Percentiles rank a stretch among this genome's conserved stretches.
These are phyloP conservation scores for Malus hybrid DNA, from an alignment of 331 rosid species.

Conservation along the genomic window DNA sequence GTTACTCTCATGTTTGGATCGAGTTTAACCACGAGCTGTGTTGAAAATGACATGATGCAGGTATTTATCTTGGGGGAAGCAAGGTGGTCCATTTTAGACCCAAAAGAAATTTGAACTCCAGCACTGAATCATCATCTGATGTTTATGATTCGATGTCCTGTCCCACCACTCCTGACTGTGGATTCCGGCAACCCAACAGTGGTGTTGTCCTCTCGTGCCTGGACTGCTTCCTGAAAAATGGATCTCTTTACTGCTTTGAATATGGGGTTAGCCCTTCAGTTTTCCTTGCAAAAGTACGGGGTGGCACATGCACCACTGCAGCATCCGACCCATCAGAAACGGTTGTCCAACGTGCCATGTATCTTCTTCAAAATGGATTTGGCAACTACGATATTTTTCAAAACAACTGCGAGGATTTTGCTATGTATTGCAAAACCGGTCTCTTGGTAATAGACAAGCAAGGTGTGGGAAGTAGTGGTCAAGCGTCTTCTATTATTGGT, in stretches of 20 bases:
- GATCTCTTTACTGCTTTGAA: slow-evolving; percentile 71
- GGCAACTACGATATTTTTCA: slow-evolving; percentile 75
- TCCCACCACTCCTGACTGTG: slow-evolving; percentile 88
- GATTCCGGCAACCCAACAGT: slow-evolving; percentile 83
- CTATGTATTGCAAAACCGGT: slow-evolving; percentile 91
- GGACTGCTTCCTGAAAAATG: slow-evolving; percentile 87
- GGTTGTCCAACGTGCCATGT: slow-evolving; percentile 83
- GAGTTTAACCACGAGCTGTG: not conserved
- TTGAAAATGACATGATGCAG: slow-evolving; percentile 38
- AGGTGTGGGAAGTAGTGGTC: slow-evolving; percentile 96
- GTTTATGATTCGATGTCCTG: slow-evolving; percentile 52
- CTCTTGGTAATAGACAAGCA: slow-evolving; percentile 55
- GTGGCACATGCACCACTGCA: slow-evolving; percentile 97
- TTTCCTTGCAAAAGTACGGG: slow-evolving; percentile 70
- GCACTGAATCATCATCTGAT: slow-evolving; percentile 43
- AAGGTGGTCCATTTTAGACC: slow-evolving; percentile 97
- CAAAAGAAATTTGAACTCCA: slow-evolving; percentile 46
- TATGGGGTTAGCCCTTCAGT: slow-evolving; percentile 72
- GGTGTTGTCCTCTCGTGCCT: slow-evolving; percentile 90
- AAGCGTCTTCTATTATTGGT: slow-evolving; percentile 78
- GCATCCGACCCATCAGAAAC: slow-evolving; percentile 51
- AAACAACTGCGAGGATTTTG: slow-evolving; percentile 95
- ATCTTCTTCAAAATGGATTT: slow-evolving; percentile 92
- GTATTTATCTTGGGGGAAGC: slow-evolving; percentile 94
- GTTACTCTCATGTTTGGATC: not conserved